Conservation (phyloP, 257 asterid species). For the Solanum bulbocastanum region DNA sequence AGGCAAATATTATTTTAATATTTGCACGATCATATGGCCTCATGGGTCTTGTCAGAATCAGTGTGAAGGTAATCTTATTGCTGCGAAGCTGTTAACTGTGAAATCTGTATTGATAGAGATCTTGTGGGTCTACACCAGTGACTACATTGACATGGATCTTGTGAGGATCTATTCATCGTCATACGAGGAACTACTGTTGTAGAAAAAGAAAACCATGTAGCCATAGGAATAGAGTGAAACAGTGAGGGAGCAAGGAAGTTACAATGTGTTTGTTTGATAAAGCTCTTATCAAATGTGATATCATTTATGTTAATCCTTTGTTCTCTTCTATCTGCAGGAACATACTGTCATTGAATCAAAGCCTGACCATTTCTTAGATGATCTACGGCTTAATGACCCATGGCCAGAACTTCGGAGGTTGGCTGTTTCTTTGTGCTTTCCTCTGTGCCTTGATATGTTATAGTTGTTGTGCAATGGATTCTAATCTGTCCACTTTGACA, state of each 20-base stretch:
- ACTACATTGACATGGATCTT: not conserved
- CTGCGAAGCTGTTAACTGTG: not conserved
- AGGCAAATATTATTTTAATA: slow-evolving; percentile 65
- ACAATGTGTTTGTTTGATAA: not conserved
- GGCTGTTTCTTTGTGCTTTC: slow-evolving; percentile 1
- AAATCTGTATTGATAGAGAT: not conserved
- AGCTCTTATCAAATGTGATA: not conserved
- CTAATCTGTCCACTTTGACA: not conserved
- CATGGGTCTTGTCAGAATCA: slow-evolving; percentile 79
- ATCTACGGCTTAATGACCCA: slow-evolving; percentile 82
- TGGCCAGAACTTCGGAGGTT: slow-evolving; percentile 95
- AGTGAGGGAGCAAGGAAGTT: not conserved
- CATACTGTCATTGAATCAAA: slow-evolving; percentile 91
- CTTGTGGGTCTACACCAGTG: not conserved
- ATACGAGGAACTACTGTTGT: not conserved
- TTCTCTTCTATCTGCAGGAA: slow-evolving; percentile 47
- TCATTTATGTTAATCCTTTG: not conserved
- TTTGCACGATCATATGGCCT: slow-evolving; percentile 97
- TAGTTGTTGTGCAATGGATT: not conserved
- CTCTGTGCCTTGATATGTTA: not conserved
- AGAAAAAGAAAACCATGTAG: not conserved
- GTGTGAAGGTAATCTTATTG: slow-evolving; percentile 59
- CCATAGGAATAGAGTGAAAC: not conserved
- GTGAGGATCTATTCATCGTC: not conserved
- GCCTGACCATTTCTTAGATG: slow-evolving; percentile 94